A percentile compares a stretch with the other conserved stretches of the same genome.
Conservation (phyloP, 768 basidiomycete genomes). For the Gelatoporia subvermispora region DNA sequence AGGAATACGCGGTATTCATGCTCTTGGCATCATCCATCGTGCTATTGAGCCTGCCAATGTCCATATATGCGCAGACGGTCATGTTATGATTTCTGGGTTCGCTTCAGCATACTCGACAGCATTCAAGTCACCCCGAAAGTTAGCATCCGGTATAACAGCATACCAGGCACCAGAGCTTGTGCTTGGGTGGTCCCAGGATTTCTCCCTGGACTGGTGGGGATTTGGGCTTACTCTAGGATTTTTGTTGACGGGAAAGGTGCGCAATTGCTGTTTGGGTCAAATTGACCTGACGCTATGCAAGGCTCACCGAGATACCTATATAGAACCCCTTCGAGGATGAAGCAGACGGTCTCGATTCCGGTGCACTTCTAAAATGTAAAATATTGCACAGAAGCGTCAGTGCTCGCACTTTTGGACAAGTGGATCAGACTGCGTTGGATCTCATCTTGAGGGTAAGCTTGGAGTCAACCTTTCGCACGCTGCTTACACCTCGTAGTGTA, state of each 20-base stretch:
- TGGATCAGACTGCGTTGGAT: conserved; percentile 31
- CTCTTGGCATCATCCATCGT: conserved; percentile 42
- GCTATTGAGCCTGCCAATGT: conserved; percentile 41
- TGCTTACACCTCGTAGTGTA: too few species aligned
- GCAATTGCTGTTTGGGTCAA: conserved; percentile 1
- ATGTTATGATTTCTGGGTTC: conserved; percentile 42
- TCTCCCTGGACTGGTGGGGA: conserved; percentile 53
- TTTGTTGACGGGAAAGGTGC: conserved; percentile 44
- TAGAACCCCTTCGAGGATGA: conserved; percentile 38
- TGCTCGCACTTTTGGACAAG: conserved; percentile 20
- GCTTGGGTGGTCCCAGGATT: conserved; percentile 50
- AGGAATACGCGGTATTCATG: conserved; percentile 41
- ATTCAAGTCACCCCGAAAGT: conserved; percentile 2
- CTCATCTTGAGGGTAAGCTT: conserved; percentile 41
- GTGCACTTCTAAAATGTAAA: conserved; percentile 26
- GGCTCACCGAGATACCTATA: background rate
- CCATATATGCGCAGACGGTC: conserved; percentile 39
- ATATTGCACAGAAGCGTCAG: conserved; percentile 30
- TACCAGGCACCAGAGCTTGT: conserved; percentile 51
- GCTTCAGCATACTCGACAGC: conserved; percentile 11
- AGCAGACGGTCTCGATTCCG: conserved; percentile 10
- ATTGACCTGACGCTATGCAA: background rate
- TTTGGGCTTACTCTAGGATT: conserved; percentile 47
- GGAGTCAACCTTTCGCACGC: too few species aligned
- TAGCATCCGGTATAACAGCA: conserved; percentile 6